phyloP scores from a whole-genome alignment of 768 basidiomycete genomes.

The Hygrophorus russula region DNA sequence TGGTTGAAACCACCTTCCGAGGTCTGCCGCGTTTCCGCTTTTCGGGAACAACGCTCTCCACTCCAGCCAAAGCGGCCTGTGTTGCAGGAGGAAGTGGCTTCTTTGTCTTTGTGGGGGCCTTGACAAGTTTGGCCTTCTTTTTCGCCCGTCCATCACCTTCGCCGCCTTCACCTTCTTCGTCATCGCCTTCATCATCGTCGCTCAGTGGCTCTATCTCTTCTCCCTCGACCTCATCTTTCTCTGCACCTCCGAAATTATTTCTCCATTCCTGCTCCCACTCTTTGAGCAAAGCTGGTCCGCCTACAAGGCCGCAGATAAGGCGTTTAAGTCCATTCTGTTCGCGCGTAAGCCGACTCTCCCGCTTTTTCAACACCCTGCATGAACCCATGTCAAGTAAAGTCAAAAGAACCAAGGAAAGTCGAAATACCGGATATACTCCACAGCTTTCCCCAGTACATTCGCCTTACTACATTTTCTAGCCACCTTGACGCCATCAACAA shows the following conservation, averaged over 20 bases:
- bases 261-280: slow-evolving; percentile 75
- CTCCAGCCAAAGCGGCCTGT: slow-evolving; percentile 14
- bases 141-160: slow-evolving; percentile 40
- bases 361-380: slow-evolving; percentile 62
- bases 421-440: slow-evolving; percentile 70
- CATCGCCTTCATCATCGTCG: slow-evolving; percentile 50
- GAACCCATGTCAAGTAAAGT: slow-evolving; percentile 6
- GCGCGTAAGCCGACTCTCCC: slow-evolving; percentile 57
- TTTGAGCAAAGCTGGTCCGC: slow-evolving; percentile 55
- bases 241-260: slow-evolving; percentile 64
- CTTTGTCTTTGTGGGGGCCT: slow-evolving; percentile 20
- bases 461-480: slow-evolving; percentile 88
- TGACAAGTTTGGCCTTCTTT: slow-evolving; percentile 43
- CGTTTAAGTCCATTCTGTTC: slow-evolving; percentile 69
- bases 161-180: slow-evolving; percentile 35
- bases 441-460: slow-evolving; percentile 81
- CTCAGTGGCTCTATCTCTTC: slow-evolving; percentile 33
- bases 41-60: slow-evolving; percentile 34
- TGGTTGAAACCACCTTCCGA: slow-evolving; percentile 48
- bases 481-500: slow-evolving; percentile 86
- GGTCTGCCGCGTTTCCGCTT: slow-evolving; percentile 82
- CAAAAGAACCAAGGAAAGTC: background rate
- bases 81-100: slow-evolving; percentile 24
- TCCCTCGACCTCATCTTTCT: slow-evolving; percentile 56
- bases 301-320: slow-evolving; percentile 60